Base-by-base conservation (phyloP, 306 rosid species). In the Rubus parviflorus region DNA sequence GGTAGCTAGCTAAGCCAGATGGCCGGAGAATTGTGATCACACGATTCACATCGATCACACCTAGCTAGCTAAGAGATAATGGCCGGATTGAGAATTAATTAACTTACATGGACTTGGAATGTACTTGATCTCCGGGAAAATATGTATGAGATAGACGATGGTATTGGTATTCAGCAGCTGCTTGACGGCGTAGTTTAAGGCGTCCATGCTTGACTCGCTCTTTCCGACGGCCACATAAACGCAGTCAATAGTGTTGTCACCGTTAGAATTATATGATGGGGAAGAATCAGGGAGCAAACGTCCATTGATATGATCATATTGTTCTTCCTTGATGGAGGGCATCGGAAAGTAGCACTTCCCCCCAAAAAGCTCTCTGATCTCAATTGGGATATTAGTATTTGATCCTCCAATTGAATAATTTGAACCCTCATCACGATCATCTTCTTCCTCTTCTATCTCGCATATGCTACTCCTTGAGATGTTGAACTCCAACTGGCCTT, bases 151-250 rank as follows among this genome's bases (percentile, higher is more conserved):
- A 79, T 83, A 88, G 16, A 91, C 71, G 2, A 63, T 37, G 58
- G 87, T 77, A 30, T 89, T 65, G 6, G 92, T 30, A 68, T 7
- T 52, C 68, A 63, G 46, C 46, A 63, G 22, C 68, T 63, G 68
- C 35, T 40, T 67, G 4, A 82, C 86, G 53, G 81, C 78, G 75
- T 90, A 78, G 25, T 82, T 81, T 38, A 93, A 78, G 13, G 92
- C 96, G 25, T 86, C 86, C 84, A 88, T 81, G 87, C 94, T 88
- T 30, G 92, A 88, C 47, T 81, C 72, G 74, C 80, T 77, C 51
- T 90, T 77, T 16, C 90, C 92, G n/a, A 91, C 90, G 47, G 85
- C 94, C 4, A 94, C 97, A 79, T 94, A 86, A 81, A 93, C 86
- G 82, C 78, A 58, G 13, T 86, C 85, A 63, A 63, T 20, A 15